Evolutionary conservation across 768 basidiomycete species (phyloP).

Genomic region (Suillus discolor): DNA sequence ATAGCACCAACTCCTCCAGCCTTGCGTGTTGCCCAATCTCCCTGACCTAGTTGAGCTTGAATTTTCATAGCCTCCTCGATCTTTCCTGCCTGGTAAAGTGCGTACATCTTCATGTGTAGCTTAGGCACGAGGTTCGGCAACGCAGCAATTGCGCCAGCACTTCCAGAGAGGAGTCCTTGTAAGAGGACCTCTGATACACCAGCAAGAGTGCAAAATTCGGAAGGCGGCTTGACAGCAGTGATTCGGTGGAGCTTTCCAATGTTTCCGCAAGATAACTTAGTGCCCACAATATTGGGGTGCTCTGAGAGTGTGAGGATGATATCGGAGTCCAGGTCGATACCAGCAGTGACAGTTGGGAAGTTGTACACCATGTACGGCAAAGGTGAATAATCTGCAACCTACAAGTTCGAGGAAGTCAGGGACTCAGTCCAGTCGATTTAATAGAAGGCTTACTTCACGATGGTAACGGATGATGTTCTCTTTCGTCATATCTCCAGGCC

Average conservation of each 20-base stretch:
- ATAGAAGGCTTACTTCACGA: slow-evolving; percentile 46
- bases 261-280: slow-evolving; percentile 83
- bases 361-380: slow-evolving; percentile 84
- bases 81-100: slow-evolving; percentile 54
- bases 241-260: slow-evolving; percentile 84
- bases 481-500: slow-evolving; percentile 63
- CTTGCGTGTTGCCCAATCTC: slow-evolving; percentile 64
- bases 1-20: slow-evolving; percentile 70
- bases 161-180: slow-evolving; percentile 60
- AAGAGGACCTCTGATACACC: slow-evolving; percentile 74
- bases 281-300: slow-evolving; percentile 86
- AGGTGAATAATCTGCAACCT: slow-evolving; percentile 71
- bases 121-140: slow-evolving; percentile 65
- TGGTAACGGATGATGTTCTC: slow-evolving; percentile 70
- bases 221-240: slow-evolving; percentile 53
- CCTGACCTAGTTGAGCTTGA: slow-evolving; percentile 63
- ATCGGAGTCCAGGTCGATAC: slow-evolving; percentile 85
- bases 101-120: slow-evolving; percentile 51
- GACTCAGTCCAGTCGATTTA: background rate
- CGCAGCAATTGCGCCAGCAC: slow-evolving; percentile 68
- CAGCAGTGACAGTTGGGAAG: slow-evolving; percentile 80
- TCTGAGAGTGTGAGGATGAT: slow-evolving; percentile 64
- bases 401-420: slow-evolving; percentile 11
- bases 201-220: slow-evolving; percentile 70
- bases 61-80: slow-evolving; percentile 59